Evolutionary conservation across 75 land plant species (phyloP).

Genomic region (Pinus taeda): DNA sequence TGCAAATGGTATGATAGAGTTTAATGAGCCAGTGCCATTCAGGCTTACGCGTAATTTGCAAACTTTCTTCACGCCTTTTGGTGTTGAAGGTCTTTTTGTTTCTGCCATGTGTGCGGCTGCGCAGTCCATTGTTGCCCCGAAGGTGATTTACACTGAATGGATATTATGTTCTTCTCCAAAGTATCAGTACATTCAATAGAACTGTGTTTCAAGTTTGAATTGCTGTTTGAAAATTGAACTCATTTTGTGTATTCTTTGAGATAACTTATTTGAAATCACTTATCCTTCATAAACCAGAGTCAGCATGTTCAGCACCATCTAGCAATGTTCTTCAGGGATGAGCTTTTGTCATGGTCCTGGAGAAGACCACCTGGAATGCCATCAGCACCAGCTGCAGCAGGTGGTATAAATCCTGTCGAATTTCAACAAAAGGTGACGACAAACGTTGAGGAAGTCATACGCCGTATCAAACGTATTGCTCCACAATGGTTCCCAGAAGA

Average conservation of each 20-base stretch:
- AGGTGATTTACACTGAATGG: slow-evolving; percentile 34
- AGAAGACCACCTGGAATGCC: slow-evolving; percentile 89
- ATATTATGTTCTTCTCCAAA: background rate
- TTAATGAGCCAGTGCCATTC: slow-evolving; percentile 95
- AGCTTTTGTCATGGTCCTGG: slow-evolving; percentile 97
- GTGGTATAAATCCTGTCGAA: slow-evolving; percentile 72
- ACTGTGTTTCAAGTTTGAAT: slow-evolving; percentile 8
- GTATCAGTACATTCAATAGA: background rate
- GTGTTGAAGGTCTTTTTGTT: slow-evolving; percentile 98
- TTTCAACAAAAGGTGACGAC: slow-evolving; percentile 80
- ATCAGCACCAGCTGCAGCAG: slow-evolving; percentile 53
- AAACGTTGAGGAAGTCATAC: slow-evolving; percentile 89
- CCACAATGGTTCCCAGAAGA: slow-evolving; percentile 86
- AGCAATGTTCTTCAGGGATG: slow-evolving; percentile 99
- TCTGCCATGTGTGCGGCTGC: slow-evolving; percentile 99
- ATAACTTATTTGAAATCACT: background rate
- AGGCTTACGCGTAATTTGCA: slow-evolving; percentile 94
- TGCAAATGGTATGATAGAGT: slow-evolving; percentile 95
- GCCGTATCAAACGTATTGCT: slow-evolving; percentile 76
- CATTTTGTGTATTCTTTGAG: background rate
- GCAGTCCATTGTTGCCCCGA: slow-evolving; percentile 88
- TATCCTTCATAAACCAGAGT: slow-evolving; percentile 51
- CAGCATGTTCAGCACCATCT: slow-evolving; percentile 94
- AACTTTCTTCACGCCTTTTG: slow-evolving; percentile 92
- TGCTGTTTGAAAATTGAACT: slow-evolving; percentile 6